Evolutionary conservation across 768 basidiomycete genomes (phyloP).

Genomic region (Rhizopogon sp.): DNA sequence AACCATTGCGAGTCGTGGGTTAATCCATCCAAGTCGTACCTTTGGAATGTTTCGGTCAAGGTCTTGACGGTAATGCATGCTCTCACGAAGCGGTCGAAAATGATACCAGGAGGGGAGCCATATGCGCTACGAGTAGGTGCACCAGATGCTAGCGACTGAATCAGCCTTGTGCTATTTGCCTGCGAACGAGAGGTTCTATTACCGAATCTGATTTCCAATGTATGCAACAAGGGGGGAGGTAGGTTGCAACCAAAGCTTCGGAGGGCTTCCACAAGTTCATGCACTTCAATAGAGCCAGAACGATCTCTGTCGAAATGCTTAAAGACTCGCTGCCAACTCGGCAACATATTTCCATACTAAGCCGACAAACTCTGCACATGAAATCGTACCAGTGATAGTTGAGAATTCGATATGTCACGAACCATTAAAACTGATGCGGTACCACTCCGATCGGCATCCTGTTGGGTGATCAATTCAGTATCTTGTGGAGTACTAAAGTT

Average conservation of each 20-base stretch:
- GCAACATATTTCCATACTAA: conserved; percentile 78
- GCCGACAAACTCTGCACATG: conserved; percentile 60
- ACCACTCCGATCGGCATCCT: conserved; percentile 81
- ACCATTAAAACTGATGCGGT: conserved; percentile 76
- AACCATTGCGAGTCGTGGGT: background rate
- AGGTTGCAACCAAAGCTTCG: conserved; percentile 79
- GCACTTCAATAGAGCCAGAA: conserved; percentile 76
- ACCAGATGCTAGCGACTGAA: conserved; percentile 44
- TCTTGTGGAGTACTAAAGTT: no score
- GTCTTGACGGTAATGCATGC: conserved; percentile 80
- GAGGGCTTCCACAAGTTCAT: conserved; percentile 68
- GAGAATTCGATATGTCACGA: background rate
- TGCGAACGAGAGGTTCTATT: conserved; percentile 12
- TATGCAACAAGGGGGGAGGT: conserved; percentile 51
- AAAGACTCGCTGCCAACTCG: conserved; percentile 87
- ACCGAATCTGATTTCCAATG: conserved; percentile 81
- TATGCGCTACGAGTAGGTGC: conserved; percentile 39
- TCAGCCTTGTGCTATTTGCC: background rate
- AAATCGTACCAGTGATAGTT: background rate
- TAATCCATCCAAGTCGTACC: conserved; percentile 34
- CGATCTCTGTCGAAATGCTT: conserved; percentile 74
- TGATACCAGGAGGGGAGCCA: conserved; percentile 71
- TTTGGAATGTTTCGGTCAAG: conserved; percentile 75
- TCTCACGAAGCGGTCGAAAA: conserved; percentile 82
- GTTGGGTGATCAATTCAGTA: background rate